Evolutionary conservation across 495 filamentous ascomycete genomes (phyloP).

Genomic region (Penicillium flavigenum): DNA sequence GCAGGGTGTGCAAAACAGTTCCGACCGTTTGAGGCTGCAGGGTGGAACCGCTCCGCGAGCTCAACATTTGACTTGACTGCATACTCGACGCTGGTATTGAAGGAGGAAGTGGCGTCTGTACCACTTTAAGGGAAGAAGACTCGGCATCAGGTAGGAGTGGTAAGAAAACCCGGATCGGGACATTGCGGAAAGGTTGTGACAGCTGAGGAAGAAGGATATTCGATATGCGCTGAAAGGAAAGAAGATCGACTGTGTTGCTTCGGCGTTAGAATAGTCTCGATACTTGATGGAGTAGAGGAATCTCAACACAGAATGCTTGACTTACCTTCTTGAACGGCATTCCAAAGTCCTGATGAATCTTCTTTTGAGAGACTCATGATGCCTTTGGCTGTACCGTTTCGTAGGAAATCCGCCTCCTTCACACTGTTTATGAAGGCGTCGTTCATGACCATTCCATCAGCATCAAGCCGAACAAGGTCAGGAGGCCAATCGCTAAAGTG

Average conservation of each 20-base stretch:
- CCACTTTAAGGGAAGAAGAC: slow-evolving; percentile 57
- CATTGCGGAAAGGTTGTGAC: slow-evolving; percentile 67
- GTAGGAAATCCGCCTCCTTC: slow-evolving; percentile 92
- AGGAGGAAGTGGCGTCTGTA: slow-evolving; percentile 67
- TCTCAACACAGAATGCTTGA: neutral
- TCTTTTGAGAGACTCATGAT: slow-evolving; percentile 92
- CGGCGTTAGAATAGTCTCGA: slow-evolving; percentile 10
- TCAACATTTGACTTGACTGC: slow-evolving; percentile 29
- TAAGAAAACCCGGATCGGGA: slow-evolving; percentile 86
- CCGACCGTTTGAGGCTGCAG: slow-evolving; percentile 76
- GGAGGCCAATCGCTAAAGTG: slow-evolving; percentile 76
- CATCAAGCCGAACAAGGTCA: slow-evolving; percentile 64
- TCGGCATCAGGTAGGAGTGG: slow-evolving; percentile 59
- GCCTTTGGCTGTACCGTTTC: slow-evolving; percentile 85
- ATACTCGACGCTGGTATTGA: slow-evolving; percentile 31
- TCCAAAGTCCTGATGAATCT: slow-evolving; percentile 84
- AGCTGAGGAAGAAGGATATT: slow-evolving; percentile 74
- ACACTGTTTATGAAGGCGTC: slow-evolving; percentile 93
- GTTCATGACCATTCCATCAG: slow-evolving; percentile 58
- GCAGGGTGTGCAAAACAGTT: slow-evolving; percentile 67
- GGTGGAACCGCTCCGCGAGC: slow-evolving; percentile 28
- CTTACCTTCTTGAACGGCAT: slow-evolving; percentile 75
- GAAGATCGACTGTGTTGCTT: slow-evolving; percentile 62
- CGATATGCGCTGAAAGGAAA: slow-evolving; percentile 70
- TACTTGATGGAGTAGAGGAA: neutral